Evolutionary conservation across 2,329 filamentous ascomycete genomes (phyloP), one percentile per base, ranked within the genome.

Genomic region (Phialocephala sp.): DNA sequence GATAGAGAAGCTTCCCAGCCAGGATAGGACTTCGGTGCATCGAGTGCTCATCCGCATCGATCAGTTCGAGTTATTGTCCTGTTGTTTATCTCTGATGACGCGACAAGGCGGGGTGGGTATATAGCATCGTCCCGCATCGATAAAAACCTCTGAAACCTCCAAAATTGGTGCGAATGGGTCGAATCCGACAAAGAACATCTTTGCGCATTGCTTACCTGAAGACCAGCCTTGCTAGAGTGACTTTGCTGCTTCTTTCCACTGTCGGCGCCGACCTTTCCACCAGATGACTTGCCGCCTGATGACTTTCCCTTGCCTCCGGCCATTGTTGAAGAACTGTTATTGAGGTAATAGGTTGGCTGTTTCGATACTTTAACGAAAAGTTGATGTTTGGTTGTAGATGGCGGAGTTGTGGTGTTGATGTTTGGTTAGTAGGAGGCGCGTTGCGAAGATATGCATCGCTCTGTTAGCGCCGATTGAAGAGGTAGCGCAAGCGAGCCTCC

Each of bases 281-380:
- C 76, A n/a, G 76, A 77, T 18, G 74, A 76, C 73, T 77, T 77
- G 62, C 76, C 76, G 59, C 74, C 75, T 22, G 74, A 76, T 65
- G 74, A 76, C 71, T 77, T 77, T 71, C 75, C 75, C 68, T 77
- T 77, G 67, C 76, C 76, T 50, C 76, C 75, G 52, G 75, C 74
- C 76, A 77, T 77, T 72, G 68, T 64, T 57, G 59, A 65, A 68
- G 37, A 32, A 32, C 27, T 32, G 57, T 60, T 62, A 32, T 57
- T 41, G 54, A n/a, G 39, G 24, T 45, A 60, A 41, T 52, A 55
- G 45, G 24, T 63, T 36, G 20, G 32, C 60, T 43, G 41, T 58
- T 60, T 68, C 60, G 59, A 62, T 54, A 45, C 62, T 35, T 47
- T 27, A 35, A 59, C 62, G 50, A 59, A 65, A 65, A 59, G 63